phyloP scores from a whole-genome alignment of 164 flowering plant species.

The Nelumbo lutea region DNA sequence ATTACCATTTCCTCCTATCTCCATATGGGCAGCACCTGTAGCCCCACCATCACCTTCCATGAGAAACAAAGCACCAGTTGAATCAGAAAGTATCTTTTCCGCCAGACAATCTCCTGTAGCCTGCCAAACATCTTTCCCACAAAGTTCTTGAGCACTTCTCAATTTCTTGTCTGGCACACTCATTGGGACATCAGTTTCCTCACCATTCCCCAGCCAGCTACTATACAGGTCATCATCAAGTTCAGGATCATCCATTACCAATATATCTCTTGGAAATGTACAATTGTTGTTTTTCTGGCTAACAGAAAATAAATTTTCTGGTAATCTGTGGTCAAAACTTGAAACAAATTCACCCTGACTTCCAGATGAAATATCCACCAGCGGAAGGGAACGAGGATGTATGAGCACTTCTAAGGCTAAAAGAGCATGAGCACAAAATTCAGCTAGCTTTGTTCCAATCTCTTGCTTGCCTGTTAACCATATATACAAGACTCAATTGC shows the following conservation, averaged over 20 bases:
- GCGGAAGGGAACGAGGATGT: slow-evolving; percentile 75
- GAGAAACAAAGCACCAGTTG: slow-evolving; percentile 7
- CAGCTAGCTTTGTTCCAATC: slow-evolving; percentile 59
- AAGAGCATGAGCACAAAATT: slow-evolving; percentile 71
- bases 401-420: slow-evolving; percentile 69
- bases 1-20: slow-evolving; percentile 18
- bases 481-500: neutral
- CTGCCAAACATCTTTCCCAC: slow-evolving; percentile 5
- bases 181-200: slow-evolving; percentile 25
- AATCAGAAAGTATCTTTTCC: slow-evolving; percentile 12
- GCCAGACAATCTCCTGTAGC: slow-evolving; percentile 5
- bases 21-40: neutral
- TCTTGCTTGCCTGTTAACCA: slow-evolving; percentile 58
- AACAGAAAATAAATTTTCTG: slow-evolving; percentile 23
- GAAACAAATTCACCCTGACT: slow-evolving; percentile 12
- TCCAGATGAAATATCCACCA: slow-evolving; percentile 33
- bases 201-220: slow-evolving; percentile 39
- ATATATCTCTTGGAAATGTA: slow-evolving; percentile 19
- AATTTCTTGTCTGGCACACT: slow-evolving; percentile 14
- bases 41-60: neutral
- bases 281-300: slow-evolving; percentile 12
- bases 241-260: slow-evolving; percentile 23
- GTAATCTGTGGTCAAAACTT: slow-evolving; percentile 13
- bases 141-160: slow-evolving; percentile 13
- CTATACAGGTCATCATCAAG: slow-evolving; percentile 39